A percentile compares a stretch with the other conserved stretches of the same genome.
Evolutionary conservation across 768 basidiomycete species (phyloP).

Genomic region (Bullera alba): DNA sequence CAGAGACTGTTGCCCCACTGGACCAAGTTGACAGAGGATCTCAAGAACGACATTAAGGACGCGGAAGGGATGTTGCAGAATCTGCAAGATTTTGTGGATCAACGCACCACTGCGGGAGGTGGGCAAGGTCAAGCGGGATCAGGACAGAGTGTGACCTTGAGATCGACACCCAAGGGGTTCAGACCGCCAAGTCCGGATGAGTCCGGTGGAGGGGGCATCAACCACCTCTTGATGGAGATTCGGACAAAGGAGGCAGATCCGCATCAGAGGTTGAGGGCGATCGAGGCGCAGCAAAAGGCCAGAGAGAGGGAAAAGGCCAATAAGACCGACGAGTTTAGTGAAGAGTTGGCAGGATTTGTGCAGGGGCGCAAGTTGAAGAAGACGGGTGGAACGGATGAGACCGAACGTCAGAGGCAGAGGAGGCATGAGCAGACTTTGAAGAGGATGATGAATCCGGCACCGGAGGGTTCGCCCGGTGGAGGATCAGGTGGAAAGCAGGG

Average conservation of each 20-base stretch:
- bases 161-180: conserved; percentile 50
- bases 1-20: conserved; percentile 90
- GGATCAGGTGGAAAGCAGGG: background rate
- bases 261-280: conserved; percentile 78
- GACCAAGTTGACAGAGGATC: conserved; percentile 79
- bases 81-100: conserved; percentile 66
- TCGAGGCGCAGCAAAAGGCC: conserved; percentile 76
- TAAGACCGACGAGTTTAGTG: conserved; percentile 62
- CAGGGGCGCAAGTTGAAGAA: conserved; percentile 78
- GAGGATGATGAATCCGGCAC: conserved; percentile 63
- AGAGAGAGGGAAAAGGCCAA: conserved; percentile 65
- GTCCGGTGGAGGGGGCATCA: conserved; percentile 66
- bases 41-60: conserved; percentile 89
- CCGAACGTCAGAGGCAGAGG: conserved; percentile 76
- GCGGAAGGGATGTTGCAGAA: conserved; percentile 77
- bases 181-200: conserved; percentile 62
- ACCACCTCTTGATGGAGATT: conserved; percentile 68
- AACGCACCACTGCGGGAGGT: conserved; percentile 49
- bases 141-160: background rate
- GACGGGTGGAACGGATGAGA: conserved; percentile 92
- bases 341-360: conserved; percentile 80
- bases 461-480: background rate
- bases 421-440: conserved; percentile 76
- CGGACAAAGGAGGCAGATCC: conserved; percentile 74
- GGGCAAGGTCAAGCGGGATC: background rate